phyloP scores from a whole-genome alignment of 169 alveolate species.

The Cryptosporidium bovis region DNA sequence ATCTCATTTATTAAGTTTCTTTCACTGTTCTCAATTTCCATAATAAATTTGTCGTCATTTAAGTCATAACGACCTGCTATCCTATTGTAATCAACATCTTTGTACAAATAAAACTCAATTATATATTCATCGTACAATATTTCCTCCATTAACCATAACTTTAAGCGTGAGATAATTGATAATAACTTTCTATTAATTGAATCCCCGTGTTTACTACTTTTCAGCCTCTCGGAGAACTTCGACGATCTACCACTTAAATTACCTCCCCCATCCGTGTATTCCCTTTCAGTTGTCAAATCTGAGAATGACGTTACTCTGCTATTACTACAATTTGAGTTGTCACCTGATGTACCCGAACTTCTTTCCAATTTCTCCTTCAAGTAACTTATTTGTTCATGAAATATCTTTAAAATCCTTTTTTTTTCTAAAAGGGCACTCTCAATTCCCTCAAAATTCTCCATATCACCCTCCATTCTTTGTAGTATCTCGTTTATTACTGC shows the following conservation, averaged over 20 bases:
- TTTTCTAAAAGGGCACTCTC: constrained; percentile 10
- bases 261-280: neutral
- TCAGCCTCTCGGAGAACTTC: constrained; percentile 19
- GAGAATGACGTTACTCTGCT: constrained; percentile 57
- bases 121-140: constrained; percentile 27
- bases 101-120: neutral
- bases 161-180: neutral
- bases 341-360: neutral
- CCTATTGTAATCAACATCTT: too few species aligned
- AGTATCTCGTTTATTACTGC: constrained; percentile 18
- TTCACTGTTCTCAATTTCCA: neutral
- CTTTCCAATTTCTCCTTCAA: constrained; percentile 24
- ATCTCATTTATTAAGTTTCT: too few species aligned
- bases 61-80: neutral
- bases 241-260: constrained; percentile 40
- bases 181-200: constrained; percentile 2
- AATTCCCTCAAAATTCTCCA: constrained; percentile 13
- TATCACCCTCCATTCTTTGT: constrained; percentile 8
- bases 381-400: constrained; percentile 40
- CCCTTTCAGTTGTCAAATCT: constrained; percentile 31
- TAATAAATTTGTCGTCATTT: neutral
- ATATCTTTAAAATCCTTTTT: neutral
- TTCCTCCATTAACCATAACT: constrained; percentile 62
- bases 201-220: neutral
- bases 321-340: neutral